These are phyloP conservation scores for Friedmanniomyces simplex DNA, from an alignment of 495 filamentous ascomycete species.

Conservation along the genomic window DNA sequence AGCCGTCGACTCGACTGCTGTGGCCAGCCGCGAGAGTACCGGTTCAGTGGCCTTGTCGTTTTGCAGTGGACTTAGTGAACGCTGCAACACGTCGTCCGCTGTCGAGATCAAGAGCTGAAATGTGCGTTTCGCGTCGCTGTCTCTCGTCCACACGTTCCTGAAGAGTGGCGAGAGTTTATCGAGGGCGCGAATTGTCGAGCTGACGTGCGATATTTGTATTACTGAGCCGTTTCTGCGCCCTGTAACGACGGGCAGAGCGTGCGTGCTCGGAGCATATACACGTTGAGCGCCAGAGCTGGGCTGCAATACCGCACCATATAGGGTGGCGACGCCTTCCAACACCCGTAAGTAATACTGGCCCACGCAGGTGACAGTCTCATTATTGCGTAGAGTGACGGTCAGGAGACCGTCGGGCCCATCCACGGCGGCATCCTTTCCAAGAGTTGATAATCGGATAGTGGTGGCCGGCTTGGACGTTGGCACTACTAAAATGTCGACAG, in stretches of 20 bases:
- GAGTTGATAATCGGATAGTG: conserved; percentile 1
- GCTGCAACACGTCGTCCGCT: conserved; percentile 9
- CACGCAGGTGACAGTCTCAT: conserved; percentile 54
- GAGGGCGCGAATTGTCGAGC: conserved; percentile 46
- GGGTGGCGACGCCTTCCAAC: conserved; percentile 49
- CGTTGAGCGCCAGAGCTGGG: conserved; percentile 43
- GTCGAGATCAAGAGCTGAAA: not conserved
- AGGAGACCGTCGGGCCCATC: not conserved
- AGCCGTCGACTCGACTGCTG: not conserved
- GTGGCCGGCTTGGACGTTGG: not conserved
- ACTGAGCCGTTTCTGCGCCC: conserved; percentile 40
- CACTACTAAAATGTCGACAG: not conserved
- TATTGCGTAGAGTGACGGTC: conserved; percentile 1
- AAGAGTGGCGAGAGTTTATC: conserved; percentile 57
- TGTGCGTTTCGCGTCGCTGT: conserved; percentile 20
- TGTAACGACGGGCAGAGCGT: conserved; percentile 63
- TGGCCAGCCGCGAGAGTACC: not conserved
- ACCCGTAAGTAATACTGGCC: conserved; percentile 68
- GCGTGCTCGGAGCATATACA: conserved; percentile 64
- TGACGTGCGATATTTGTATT: conserved; percentile 45
- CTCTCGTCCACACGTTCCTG: conserved; percentile 58
- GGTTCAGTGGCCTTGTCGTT: conserved; percentile 1
- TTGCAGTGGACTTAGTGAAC: conserved; percentile 10
- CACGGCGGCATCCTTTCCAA: not conserved
- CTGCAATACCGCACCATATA: conserved; percentile 54